Evolutionary conservation across 1,284 basidiomycete species (phyloP).

Genomic region (Microbotryum saponariae): DNA sequence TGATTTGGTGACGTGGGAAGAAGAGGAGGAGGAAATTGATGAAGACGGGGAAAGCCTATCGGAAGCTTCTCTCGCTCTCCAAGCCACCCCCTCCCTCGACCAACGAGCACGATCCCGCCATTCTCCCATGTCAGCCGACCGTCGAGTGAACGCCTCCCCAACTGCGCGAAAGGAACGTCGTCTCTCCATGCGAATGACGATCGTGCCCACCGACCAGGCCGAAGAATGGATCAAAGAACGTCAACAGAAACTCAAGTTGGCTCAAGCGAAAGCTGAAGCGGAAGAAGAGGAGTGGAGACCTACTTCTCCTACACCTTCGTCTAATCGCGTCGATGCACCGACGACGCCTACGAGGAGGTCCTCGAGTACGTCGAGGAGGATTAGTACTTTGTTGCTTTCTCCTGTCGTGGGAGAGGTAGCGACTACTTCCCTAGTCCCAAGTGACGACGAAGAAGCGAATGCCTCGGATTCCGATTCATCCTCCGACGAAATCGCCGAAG

Average conservation of each 20-base stretch:
- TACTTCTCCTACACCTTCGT: too few species aligned
- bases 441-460: too few species aligned
- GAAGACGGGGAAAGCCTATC: not conserved
- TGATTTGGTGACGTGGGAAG: slow-evolving; percentile 5
- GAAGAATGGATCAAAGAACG: slow-evolving; percentile 1
- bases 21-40: not conserved
- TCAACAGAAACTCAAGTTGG: not conserved
- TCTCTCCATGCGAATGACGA: slow-evolving; percentile 2
- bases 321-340: too few species aligned
- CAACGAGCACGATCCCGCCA: slow-evolving; percentile 1
- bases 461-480: too few species aligned
- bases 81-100: not conserved
- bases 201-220: not conserved
- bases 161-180: not conserved
- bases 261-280: not conserved
- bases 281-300: too few species aligned
- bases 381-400: too few species aligned
- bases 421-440: too few species aligned
- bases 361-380: too few species aligned
- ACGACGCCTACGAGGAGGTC: too few species aligned
- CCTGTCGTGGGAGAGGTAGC: too few species aligned
- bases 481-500: too few species aligned
- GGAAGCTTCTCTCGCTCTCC: not conserved
- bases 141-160: not conserved
- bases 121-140: not conserved